Evolutionary conservation across 768 basidiomycete genomes (phyloP).

Genomic region (Agaricus blazei): DNA sequence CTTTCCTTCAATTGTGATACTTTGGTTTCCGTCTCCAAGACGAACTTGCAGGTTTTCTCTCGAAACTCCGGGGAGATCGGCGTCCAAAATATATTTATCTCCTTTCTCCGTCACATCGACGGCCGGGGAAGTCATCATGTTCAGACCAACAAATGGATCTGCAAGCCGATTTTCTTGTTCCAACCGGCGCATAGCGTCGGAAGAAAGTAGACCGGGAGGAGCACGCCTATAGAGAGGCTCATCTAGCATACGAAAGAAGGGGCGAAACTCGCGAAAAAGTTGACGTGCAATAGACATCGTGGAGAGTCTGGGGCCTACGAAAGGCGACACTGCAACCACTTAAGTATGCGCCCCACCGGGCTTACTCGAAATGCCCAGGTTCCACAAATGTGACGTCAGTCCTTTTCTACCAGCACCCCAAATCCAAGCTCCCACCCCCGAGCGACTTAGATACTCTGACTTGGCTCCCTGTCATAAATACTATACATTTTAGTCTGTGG

Average conservation of each 20-base stretch:
- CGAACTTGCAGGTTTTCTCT: constrained; percentile 72
- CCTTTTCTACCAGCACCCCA: too few species aligned
- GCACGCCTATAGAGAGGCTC: constrained; percentile 51
- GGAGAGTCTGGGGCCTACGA: constrained; percentile 4
- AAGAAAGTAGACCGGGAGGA: constrained; percentile 12
- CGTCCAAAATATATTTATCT: constrained; percentile 63
- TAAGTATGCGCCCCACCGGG: background rate
- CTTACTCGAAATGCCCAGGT: constrained; percentile 3
- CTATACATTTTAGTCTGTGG: constrained; percentile 6
- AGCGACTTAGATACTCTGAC: background rate
- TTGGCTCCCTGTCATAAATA: background rate
- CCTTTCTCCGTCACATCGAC: constrained; percentile 67
- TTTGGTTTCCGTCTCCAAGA: constrained; percentile 65
- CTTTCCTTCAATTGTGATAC: constrained; percentile 69
- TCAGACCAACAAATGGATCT: constrained; percentile 37
- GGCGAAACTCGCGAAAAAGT: constrained; percentile 65
- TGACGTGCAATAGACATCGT: constrained; percentile 64
- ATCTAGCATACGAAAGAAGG: constrained; percentile 72
- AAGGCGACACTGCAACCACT: background rate
- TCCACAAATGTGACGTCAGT: constrained; percentile 1
- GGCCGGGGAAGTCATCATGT: constrained; percentile 39
- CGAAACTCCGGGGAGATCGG: constrained; percentile 74
- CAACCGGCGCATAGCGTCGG: background rate
- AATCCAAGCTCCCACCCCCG: too few species aligned
- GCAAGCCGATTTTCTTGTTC: constrained; percentile 27